Evolutionary conservation across 2,329 filamentous ascomycete genomes (phyloP), one percentile per base, ranked within the genome.

Genomic region (Phoma herbarum): DNA sequence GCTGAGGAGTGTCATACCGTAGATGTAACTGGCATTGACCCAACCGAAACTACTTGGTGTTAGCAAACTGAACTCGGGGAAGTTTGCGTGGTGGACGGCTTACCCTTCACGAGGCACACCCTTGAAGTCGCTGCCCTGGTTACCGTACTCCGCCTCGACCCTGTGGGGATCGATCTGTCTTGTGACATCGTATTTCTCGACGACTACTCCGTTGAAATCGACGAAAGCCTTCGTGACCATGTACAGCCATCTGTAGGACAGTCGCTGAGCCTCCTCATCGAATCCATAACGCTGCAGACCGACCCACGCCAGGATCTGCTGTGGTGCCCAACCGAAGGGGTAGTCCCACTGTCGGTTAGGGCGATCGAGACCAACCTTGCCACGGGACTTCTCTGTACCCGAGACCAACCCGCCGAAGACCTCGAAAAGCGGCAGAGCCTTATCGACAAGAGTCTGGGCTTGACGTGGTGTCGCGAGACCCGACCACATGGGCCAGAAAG

Each of bases 201-300:
- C 95, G 1, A 99, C 94, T 9, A 97, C 93, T 37, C 95, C 95
- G 74, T 98, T 98, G 83, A 94, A 98, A 77, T 99, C 94, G 60
- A 97, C 93, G 80, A 98, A 98, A 0, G 95, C 93, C 79, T 96
- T 97, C 58, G 92, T 97, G 71, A 97, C 93, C 94, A 98, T 98
- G 77, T 93, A 96, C 52, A 97, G 81, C 95, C 95, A 99, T 78
- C 95, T 93, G 79, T 99, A 99, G 0, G 92, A 91, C 64, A 99
- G 80, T 31, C 93, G 85, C 79, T 97, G 91, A 1, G 93, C 93
- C 61, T 97, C 93, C 23, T 94, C 91, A 26, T 90, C 88, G 75
- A 96, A 98, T 53, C 93, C 93, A 74, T 98, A 99, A 18, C 93
- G 89, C 70, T 93, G 86, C 59, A 99, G 82, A 2, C 93, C 95